Percentiles rank a stretch among this genome's conserved stretches.
Evolutionary conservation across 1,284 basidiomycete species (phyloP).

Genomic region (Termitomyces sp.): DNA sequence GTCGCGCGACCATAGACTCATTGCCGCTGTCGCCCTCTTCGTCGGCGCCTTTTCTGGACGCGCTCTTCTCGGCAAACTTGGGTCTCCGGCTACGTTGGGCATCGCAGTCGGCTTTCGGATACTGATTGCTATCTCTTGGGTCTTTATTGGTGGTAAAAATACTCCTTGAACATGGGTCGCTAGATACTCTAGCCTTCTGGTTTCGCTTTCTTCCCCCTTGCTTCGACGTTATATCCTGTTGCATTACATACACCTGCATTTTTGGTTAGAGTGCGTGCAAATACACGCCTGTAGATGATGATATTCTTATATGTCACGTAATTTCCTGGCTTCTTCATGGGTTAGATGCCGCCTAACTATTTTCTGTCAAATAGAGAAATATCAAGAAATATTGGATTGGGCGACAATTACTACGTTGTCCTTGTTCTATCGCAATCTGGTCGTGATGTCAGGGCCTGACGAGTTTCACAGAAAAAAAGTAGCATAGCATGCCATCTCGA

Average conservation of each 20-base stretch:
- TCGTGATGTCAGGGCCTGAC: neutral
- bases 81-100: slow-evolving; percentile 62
- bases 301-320: neutral
- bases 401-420: neutral
- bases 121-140: slow-evolving; percentile 63
- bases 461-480: neutral
- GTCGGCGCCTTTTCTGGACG: slow-evolving; percentile 73
- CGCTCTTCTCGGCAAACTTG: slow-evolving; percentile 58
- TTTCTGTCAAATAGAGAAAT: neutral
- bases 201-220: neutral
- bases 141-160: slow-evolving; percentile 53
- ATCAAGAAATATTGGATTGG: neutral
- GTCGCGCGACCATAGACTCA: slow-evolving; percentile 68
- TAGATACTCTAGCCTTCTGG: neutral
- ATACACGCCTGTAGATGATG: neutral
- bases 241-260: slow-evolving; percentile 1
- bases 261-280: slow-evolving; percentile 3
- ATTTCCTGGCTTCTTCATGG: neutral
- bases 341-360: neutral
- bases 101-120: slow-evolving; percentile 64
- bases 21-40: slow-evolving; percentile 66
- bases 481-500: too few relatives aligned
- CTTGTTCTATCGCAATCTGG: neutral
- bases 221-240: neutral
- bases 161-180: neutral